Evolutionary conservation across 495 filamentous ascomycete species (phyloP).

Genomic region (Daldinia grandis): DNA sequence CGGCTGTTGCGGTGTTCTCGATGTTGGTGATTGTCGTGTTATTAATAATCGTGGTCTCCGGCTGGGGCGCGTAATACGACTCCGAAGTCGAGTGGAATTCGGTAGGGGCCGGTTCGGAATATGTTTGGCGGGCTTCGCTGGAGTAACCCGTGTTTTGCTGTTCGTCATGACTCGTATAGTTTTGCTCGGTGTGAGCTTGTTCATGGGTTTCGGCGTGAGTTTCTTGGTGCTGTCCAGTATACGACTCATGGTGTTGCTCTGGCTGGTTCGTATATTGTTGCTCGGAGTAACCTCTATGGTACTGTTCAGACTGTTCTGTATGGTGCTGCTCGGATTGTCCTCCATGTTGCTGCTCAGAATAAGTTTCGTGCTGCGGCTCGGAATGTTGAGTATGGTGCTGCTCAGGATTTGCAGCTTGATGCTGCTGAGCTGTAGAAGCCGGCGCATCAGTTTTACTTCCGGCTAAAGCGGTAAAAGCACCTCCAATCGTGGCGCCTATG

Average conservation of each 20-base stretch:
- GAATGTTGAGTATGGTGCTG: slow-evolving; percentile 23
- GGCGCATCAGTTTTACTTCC: not conserved
- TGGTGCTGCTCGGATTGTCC: slow-evolving; percentile 9
- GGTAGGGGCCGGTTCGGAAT: slow-evolving; percentile 14
- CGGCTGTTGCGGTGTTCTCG: slow-evolving; percentile 17
- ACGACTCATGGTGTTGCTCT: slow-evolving; percentile 14
- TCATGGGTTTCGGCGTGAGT: not conserved
- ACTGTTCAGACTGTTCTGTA: slow-evolving; percentile 8
- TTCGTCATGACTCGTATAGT: slow-evolving; percentile 4
- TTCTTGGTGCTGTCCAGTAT: slow-evolving; percentile 11
- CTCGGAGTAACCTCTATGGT: slow-evolving; percentile 12
- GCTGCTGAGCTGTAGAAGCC: slow-evolving; percentile 18
- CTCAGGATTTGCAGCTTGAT: slow-evolving; percentile 7
- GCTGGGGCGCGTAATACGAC: slow-evolving; percentile 11
- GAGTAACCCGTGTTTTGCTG: slow-evolving; percentile 13
- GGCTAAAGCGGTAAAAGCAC: slow-evolving; percentile 16
- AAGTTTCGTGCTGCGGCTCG: slow-evolving; percentile 14
- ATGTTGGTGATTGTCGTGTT: slow-evolving; percentile 31
- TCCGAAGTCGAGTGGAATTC: slow-evolving; percentile 16
- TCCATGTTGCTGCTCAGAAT: slow-evolving; percentile 14
- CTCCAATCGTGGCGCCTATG: slow-evolving; percentile 28
- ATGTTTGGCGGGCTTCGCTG: slow-evolving; percentile 6
- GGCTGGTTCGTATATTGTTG: slow-evolving; percentile 5
- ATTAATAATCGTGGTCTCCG: slow-evolving; percentile 26
- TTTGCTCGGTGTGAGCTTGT: slow-evolving; percentile 10